These are phyloP conservation scores for Lasiosphaeria ovina DNA, from an alignment of 495 filamentous ascomycete species.

Conservation along the genomic window DNA sequence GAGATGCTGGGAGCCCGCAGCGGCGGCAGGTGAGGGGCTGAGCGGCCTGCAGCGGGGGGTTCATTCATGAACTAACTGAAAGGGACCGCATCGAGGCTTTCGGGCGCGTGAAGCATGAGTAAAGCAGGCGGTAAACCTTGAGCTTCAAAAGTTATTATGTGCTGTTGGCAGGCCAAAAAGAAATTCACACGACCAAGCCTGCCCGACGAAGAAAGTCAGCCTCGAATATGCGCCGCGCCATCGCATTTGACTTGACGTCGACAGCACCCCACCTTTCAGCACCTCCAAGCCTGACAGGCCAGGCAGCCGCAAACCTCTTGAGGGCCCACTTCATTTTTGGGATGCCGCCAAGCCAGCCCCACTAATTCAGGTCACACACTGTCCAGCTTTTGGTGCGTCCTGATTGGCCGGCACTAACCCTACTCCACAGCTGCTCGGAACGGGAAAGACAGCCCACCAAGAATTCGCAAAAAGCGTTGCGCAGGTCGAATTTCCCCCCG, in stretches of 20 bases:
- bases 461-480: slow-evolving; percentile 36
- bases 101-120: no score
- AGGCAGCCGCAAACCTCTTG: neutral
- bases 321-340: neutral
- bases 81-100: no score
- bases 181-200: neutral
- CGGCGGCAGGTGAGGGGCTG: no score
- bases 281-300: slow-evolving; percentile 10
- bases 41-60: no score
- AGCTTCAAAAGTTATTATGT: no score
- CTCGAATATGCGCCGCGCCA: slow-evolving; percentile 2
- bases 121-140: no score
- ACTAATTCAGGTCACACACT: neutral
- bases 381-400: neutral
- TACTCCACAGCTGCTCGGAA: slow-evolving; percentile 29
- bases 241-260: slow-evolving; percentile 25
- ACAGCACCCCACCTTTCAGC: neutral
- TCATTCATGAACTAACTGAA: no score
- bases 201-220: neutral
- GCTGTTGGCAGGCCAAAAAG: no score
- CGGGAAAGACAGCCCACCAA: slow-evolving; percentile 32
- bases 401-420: slow-evolving; percentile 30
- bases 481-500: slow-evolving; percentile 33
- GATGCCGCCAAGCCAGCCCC: slow-evolving; percentile 12
- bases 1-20: no score